These are phyloP conservation scores for Cyclostephanos tholiformis DNA, from an alignment of 108 stramenopile species.

Conservation along the genomic window DNA sequence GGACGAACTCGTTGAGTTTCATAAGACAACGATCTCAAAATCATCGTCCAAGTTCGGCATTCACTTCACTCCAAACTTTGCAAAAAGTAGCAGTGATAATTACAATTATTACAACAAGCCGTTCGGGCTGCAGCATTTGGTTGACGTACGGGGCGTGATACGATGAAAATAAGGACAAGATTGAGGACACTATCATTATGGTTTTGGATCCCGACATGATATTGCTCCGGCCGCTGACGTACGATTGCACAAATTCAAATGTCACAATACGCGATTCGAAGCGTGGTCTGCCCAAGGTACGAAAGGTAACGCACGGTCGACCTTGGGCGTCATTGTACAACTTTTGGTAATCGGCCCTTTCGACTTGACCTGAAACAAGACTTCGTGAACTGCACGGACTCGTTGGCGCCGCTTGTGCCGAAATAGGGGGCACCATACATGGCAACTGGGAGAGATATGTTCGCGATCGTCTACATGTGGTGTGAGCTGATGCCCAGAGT, in stretches of 20 bases:
- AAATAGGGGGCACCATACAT: constrained; percentile 74
- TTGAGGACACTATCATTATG: constrained; percentile 70
- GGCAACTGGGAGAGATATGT: constrained; percentile 76
- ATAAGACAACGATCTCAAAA: constrained; percentile 46
- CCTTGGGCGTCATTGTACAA: constrained; percentile 92
- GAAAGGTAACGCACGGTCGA: constrained; percentile 80
- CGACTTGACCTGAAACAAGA: constrained; percentile 63
- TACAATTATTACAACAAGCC: constrained; percentile 96
- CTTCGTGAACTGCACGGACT: constrained; percentile 46
- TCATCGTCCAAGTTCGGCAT: constrained; percentile 58
- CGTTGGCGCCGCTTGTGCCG: constrained; percentile 48
- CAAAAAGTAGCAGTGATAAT: constrained; percentile 40
- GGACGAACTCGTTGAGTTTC: constrained; percentile 26
- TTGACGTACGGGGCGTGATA: constrained; percentile 66
- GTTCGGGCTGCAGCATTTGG: constrained; percentile 84
- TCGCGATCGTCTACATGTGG: too few relatives aligned
- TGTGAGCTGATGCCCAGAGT: constrained; percentile 66
- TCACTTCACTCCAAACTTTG: constrained; percentile 78
- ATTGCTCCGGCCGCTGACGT: constrained; percentile 74
- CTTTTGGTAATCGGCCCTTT: constrained; percentile 72
- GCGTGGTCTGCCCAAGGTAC: constrained; percentile 40
- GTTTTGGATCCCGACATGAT: constrained; percentile 87
- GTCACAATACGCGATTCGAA: constrained; percentile 45
- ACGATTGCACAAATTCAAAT: constrained; percentile 72
- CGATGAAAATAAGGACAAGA: constrained; percentile 48